phyloP scores from a whole-genome alignment of 116 monocot species.

The Trichopus zeylanicus region DNA sequence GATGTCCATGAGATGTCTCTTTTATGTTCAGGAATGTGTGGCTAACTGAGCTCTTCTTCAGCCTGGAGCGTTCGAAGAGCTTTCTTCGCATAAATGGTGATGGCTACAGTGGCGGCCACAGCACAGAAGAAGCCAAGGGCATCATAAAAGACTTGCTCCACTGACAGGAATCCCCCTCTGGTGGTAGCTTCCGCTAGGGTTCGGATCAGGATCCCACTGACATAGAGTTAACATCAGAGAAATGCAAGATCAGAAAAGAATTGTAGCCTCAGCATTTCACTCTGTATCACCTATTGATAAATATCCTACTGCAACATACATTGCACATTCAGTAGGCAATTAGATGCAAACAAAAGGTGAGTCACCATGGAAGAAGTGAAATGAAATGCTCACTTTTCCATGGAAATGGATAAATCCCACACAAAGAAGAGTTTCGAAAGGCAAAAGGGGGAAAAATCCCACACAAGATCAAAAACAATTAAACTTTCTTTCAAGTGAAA shows the following conservation, averaged over 20 bases:
- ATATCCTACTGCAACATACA: too few species aligned
- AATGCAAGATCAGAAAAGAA: background rate
- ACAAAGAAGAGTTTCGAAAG: too few species aligned
- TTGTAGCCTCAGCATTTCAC: too few species aligned
- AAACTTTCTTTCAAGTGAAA: too few species aligned
- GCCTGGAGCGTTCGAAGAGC: slow-evolving; percentile 12
- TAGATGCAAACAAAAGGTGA: too few species aligned
- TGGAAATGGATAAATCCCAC: too few species aligned
- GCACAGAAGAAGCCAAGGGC: slow-evolving; percentile 8
- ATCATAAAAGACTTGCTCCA: slow-evolving; percentile 18
- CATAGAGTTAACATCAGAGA: background rate
- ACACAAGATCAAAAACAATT: too few species aligned
- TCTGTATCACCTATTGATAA: too few species aligned
- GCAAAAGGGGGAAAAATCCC: too few species aligned
- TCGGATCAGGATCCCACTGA: slow-evolving; percentile 9
- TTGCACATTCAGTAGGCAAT: too few species aligned
- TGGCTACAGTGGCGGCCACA: slow-evolving; percentile 10
- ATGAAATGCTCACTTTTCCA: too few species aligned
- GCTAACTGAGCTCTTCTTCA: slow-evolving; percentile 9
- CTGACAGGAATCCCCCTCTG: slow-evolving; percentile 5
- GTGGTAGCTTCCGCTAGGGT: slow-evolving; percentile 9
- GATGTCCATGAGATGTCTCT: background rate
- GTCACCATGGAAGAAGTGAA: too few species aligned
- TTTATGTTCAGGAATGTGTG: background rate
- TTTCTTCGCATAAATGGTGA: slow-evolving; percentile 16